phyloP scores from a whole-genome alignment of 2,329 filamentous ascomycete species.

The Bipolaris victoriae region DNA sequence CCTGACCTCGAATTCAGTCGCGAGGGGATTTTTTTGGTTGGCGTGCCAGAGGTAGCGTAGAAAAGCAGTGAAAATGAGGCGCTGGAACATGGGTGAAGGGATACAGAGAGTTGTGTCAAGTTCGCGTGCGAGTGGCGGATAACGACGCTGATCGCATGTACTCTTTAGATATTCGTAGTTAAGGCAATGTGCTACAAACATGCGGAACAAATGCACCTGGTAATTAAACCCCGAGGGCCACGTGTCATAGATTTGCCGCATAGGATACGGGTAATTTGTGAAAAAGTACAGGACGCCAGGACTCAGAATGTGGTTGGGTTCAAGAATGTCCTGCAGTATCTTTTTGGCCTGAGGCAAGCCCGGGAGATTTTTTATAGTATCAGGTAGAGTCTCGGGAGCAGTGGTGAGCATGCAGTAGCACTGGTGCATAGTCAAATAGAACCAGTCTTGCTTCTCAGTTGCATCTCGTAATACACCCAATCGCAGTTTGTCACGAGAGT shows the following conservation, averaged over 20 bases:
- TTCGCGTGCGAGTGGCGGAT: conserved; percentile 65
- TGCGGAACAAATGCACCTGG: conserved; percentile 40
- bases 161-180: conserved; percentile 17
- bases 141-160: conserved; percentile 37
- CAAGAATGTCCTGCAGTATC: conserved; percentile 54
- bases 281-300: conserved; percentile 53
- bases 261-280: conserved; percentile 54
- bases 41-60: conserved; percentile 52
- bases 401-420: conserved; percentile 37
- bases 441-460: conserved; percentile 34
- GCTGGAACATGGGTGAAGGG: conserved; percentile 59
- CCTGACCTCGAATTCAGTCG: conserved; percentile 14
- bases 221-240: conserved; percentile 36
- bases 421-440: conserved; percentile 41
- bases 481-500: conserved; percentile 19
- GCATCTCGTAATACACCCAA: conserved; percentile 46
- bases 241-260: conserved; percentile 33
- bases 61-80: conserved; percentile 60
- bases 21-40: neutral
- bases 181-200: conserved; percentile 53
- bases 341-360: conserved; percentile 37
- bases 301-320: conserved; percentile 53
- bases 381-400: conserved; percentile 46
- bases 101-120: conserved; percentile 57
- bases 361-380: conserved; percentile 46